phyloP scores from a whole-genome alignment of 345 rosid genomes.

The Citrus inodora region DNA sequence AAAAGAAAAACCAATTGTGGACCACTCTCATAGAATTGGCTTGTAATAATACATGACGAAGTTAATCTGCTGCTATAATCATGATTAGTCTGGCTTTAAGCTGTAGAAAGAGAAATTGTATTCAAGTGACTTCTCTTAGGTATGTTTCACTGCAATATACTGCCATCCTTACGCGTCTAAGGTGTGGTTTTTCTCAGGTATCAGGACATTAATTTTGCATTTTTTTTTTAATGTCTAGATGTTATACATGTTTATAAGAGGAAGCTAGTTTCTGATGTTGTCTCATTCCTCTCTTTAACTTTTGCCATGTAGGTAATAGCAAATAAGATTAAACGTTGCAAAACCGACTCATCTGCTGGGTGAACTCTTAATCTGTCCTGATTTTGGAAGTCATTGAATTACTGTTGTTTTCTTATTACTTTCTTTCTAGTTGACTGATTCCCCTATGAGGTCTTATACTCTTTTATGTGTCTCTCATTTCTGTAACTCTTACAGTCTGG shows the following conservation, averaged over 20 bases:
- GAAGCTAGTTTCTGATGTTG: neutral
- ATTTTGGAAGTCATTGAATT: neutral
- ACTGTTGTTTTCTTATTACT: neutral
- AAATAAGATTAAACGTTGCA: conserved; percentile 91
- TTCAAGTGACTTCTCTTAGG: neutral
- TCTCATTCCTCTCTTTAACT: neutral
- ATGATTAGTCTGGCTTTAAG: neutral
- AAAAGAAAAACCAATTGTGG: neutral
- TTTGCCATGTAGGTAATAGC: conserved; percentile 55
- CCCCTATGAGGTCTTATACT: neutral
- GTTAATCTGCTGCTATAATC: neutral
- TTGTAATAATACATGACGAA: neutral
- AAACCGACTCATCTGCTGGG: conserved; percentile 78
- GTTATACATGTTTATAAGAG: neutral
- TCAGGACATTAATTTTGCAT: neutral
- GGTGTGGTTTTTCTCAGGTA: neutral
- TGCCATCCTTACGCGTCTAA: neutral
- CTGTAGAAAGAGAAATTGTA: neutral
- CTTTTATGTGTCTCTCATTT: conserved; percentile 9
- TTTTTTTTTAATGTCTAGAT: neutral
- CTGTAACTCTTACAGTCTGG: conserved; percentile 47
- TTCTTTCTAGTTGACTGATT: neutral
- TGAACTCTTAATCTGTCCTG: conserved; percentile 23
- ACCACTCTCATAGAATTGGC: neutral
- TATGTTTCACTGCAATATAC: neutral